These are phyloP conservation scores for Ceratobasidium sp. DNA, from an alignment of 1,284 basidiomycete genomes.

Conservation along the genomic window DNA sequence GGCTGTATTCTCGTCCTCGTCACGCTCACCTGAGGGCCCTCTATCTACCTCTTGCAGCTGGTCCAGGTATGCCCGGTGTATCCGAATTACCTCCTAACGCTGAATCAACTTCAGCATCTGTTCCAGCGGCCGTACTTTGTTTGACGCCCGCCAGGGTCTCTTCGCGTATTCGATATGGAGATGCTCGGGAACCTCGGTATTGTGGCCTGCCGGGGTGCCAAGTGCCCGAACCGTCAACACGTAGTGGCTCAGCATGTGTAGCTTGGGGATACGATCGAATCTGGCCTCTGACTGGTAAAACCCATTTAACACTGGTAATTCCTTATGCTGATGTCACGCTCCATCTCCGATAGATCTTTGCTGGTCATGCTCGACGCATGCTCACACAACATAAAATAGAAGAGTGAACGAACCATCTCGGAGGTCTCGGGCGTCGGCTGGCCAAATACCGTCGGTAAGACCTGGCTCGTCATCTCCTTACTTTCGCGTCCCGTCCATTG, in stretches of 20 bases:
- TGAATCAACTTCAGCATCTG: constrained; percentile 47
- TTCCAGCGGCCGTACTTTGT: constrained; percentile 7
- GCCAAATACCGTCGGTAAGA: constrained; percentile 8
- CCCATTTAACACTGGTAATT: neutral
- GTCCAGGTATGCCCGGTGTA: constrained; percentile 9
- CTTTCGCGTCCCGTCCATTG: constrained; percentile 29
- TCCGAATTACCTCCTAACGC: constrained; percentile 7
- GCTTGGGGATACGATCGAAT: constrained; percentile 28
- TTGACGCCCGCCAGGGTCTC: constrained; percentile 43
- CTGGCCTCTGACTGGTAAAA: constrained; percentile 5
- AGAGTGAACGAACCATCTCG: neutral
- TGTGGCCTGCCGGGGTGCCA: constrained; percentile 44
- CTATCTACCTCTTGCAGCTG: neutral
- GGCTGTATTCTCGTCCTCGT: neutral
- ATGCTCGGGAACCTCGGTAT: constrained; percentile 45
- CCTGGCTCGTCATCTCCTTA: constrained; percentile 9
- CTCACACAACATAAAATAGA: constrained; percentile 15
- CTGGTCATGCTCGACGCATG: constrained; percentile 23
- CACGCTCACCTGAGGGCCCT: no score
- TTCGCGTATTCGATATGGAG: constrained; percentile 46
- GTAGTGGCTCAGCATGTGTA: constrained; percentile 47
- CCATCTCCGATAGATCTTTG: neutral
- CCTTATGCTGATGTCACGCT: constrained; percentile 11
- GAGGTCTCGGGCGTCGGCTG: neutral
- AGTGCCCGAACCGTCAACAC: constrained; percentile 17